phyloP scores from a whole-genome alignment of 352 stramenopile species.

The Phytophthora podocarpi region DNA sequence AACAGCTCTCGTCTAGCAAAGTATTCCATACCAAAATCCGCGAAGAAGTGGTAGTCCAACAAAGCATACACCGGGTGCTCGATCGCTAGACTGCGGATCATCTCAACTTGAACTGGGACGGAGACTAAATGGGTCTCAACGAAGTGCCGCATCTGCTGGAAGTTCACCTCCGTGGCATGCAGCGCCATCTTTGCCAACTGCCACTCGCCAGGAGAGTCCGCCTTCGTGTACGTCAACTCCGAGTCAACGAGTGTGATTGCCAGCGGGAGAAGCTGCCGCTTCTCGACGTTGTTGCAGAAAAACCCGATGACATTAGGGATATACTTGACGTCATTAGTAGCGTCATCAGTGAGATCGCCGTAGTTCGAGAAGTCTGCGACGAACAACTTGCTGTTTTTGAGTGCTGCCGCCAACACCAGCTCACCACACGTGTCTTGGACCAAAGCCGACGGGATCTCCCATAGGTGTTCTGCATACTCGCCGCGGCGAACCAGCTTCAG shows the following conservation, averaged over 20 bases:
- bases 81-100: conserved; percentile 36
- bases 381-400: conserved; percentile 29
- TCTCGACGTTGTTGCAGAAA: conserved; percentile 39
- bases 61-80: conserved; percentile 47
- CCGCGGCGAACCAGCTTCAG: conserved; percentile 27
- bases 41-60: conserved; percentile 43
- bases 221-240: conserved; percentile 30
- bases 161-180: conserved; percentile 38
- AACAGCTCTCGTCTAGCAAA: conserved; percentile 34
- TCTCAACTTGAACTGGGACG: conserved; percentile 46
- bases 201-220: conserved; percentile 35
- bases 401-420: background rate
- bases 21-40: conserved; percentile 47
- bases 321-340: conserved; percentile 33
- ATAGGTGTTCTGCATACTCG: conserved; percentile 24
- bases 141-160: conserved; percentile 39
- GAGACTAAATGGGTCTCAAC: conserved; percentile 36
- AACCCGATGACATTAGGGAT: conserved; percentile 35
- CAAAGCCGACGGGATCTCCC: conserved; percentile 4
- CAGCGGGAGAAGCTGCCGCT: conserved; percentile 29
- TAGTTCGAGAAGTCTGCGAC: conserved; percentile 36
- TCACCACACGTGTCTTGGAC: conserved; percentile 24
- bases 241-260: conserved; percentile 37
- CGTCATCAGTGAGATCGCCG: conserved; percentile 17
- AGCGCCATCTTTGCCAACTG: conserved; percentile 48